Evolutionary conservation across 495 filamentous ascomycete genomes (phyloP), one percentile per base, ranked within the genome.

Genomic region (Hypomontagnella monticulosa): DNA sequence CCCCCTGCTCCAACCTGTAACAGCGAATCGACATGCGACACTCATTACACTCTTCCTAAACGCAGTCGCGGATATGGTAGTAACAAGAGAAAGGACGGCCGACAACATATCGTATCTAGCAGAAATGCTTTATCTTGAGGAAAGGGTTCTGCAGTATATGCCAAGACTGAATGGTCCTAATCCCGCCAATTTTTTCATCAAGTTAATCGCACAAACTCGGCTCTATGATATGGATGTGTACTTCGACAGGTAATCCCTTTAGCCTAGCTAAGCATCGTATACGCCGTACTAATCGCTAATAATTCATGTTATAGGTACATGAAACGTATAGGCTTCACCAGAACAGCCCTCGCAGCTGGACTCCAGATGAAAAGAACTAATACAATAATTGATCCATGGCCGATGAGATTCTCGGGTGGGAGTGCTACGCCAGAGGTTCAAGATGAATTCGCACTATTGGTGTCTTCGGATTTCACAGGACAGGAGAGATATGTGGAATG

Each of bases 401-500:
- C 78, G 1, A 44, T 71, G 52, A 57, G 55, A 23, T 34, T 79
- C 36, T 70, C 72, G 30, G 48, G 67, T 1, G 54, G 36, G 37
- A 66, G 55, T 11, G 52, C 60, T 9, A 57, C 77, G 47, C 14
- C 37, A 4, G 69, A 74, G 10, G 71, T 61, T n/a, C 57, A 69
- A 34, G 64, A 76, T 18, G 75, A 78, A 37, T 79, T 80, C 58
- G 64, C 70, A 5, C 59, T 37, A 4, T 12, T 61, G 11, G n/a
- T 77, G 11, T 44, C 63, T 1, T 41, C 43, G n/a, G 15, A 15
- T 11, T 36, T 70, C 18, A 51, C 57, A 0, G 66, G 69, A 2
- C 64, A 63, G 14, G 72, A 77, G 61, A 58, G 75, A 15, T 80
- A 78, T 59, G 68, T 77, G 2, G 76, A 80, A 63, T 80, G 78